phyloP scores from a whole-genome alignment of 1,284 basidiomycete genomes.

The Caloboletus firmus region DNA sequence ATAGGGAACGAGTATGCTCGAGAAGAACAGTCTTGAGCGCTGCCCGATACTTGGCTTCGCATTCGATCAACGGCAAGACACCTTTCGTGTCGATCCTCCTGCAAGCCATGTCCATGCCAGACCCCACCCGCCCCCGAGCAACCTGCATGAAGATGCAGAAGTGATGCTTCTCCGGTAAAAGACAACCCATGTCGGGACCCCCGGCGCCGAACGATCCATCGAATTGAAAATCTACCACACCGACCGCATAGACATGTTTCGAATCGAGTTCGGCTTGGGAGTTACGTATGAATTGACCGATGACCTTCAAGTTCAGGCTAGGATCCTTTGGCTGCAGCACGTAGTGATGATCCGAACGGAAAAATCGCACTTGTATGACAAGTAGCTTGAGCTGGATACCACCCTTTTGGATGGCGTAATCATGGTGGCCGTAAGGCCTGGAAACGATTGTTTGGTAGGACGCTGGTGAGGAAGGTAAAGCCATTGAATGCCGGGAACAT shows the following conservation, averaged over 20 bases:
- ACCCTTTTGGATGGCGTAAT: slow-evolving; percentile 1
- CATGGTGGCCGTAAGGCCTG: not conserved
- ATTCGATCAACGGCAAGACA: not conserved
- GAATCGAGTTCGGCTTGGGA: not conserved
- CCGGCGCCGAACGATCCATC: not conserved
- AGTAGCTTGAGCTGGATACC: slow-evolving; percentile 1
- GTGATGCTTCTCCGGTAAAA: not conserved
- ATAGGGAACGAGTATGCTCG: not conserved
- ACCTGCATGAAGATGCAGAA: slow-evolving; percentile 2
- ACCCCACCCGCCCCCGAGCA: not conserved
- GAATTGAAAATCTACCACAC: not conserved
- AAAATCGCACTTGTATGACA: not conserved
- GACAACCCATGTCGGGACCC: not conserved
- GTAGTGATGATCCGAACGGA: not conserved
- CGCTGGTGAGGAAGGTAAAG: slow-evolving; percentile 1
- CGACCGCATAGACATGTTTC: not conserved
- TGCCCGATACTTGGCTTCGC: not conserved
- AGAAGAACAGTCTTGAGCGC: not conserved
- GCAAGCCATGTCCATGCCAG: slow-evolving; percentile 1
- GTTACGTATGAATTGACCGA: not conserved
- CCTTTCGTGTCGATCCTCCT: slow-evolving; percentile 2
- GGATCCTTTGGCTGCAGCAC: not conserved
- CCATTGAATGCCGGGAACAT: not conserved
- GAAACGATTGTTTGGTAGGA: not conserved
- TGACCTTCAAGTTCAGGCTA: not conserved